Conservation (phyloP, 768 basidiomycete genomes). For the Pholiota conissans region DNA sequence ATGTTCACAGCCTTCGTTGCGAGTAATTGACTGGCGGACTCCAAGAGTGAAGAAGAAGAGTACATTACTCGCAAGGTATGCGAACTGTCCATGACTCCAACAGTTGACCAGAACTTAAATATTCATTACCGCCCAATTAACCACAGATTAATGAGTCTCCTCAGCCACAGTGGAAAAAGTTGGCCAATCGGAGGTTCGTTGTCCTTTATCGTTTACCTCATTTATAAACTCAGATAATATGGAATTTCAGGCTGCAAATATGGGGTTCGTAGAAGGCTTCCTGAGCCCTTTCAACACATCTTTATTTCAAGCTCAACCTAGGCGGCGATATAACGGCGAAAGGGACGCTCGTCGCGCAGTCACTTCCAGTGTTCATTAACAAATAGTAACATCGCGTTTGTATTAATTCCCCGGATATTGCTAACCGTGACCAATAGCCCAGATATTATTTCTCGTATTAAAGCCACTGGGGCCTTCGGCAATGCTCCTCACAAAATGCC, state of each 20-base stretch:
- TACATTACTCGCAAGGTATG: slow-evolving; percentile 78
- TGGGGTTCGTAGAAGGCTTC: slow-evolving; percentile 55
- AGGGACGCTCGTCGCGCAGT: slow-evolving; percentile 65
- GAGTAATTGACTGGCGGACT: neutral
- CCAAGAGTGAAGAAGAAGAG: slow-evolving; percentile 65
- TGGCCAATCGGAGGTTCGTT: slow-evolving; percentile 68
- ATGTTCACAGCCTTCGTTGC: neutral
- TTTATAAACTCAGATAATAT: neutral
- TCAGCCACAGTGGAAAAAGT: slow-evolving; percentile 79
- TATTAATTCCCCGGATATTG: slow-evolving; percentile 3
- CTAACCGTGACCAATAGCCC: slow-evolving; percentile 51
- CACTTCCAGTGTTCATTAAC: slow-evolving; percentile 69
- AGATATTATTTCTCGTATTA: slow-evolving; percentile 70
- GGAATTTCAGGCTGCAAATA: slow-evolving; percentile 55
- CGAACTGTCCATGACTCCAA: slow-evolving; percentile 13
- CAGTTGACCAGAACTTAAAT: slow-evolving; percentile 3
- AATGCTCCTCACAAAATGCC: slow-evolving; percentile 64
- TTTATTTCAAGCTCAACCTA: slow-evolving; percentile 22
- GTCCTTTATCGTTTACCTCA: neutral
- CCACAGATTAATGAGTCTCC: slow-evolving; percentile 74
- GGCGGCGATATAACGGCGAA: slow-evolving; percentile 76
- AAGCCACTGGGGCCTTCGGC: slow-evolving; percentile 61
- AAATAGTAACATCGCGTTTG: slow-evolving; percentile 50
- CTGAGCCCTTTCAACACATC: neutral
- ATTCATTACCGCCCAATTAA: slow-evolving; percentile 10